Conservation (phyloP, 768 basidiomycete genomes). For the Tubosaeta brunneosetosa region DNA sequence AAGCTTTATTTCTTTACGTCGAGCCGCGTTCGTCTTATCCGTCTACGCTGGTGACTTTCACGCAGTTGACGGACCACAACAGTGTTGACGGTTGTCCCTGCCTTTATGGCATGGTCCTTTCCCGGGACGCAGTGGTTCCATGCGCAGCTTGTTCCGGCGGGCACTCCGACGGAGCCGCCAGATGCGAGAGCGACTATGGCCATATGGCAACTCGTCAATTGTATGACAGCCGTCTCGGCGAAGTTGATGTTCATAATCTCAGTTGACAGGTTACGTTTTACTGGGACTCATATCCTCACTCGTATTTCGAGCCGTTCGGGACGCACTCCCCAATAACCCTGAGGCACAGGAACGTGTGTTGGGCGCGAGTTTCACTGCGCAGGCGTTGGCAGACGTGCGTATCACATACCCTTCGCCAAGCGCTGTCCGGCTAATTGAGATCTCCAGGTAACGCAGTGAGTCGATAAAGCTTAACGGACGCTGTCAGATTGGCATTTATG, state of each 20-base stretch:
- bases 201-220: constrained; percentile 65
- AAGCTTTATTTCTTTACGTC: constrained; percentile 56
- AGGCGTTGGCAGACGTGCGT: constrained; percentile 69
- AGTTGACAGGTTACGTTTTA: constrained; percentile 50
- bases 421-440: background rate
- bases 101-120: constrained; percentile 48
- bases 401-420: background rate
- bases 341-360: constrained; percentile 65
- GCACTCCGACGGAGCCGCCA: constrained; percentile 23
- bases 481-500: constrained; percentile 1
- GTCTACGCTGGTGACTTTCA: background rate
- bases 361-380: constrained; percentile 55
- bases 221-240: constrained; percentile 32
- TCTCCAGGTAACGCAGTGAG: constrained; percentile 58
- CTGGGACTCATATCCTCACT: constrained; percentile 61
- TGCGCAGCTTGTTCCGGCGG: constrained; percentile 54
- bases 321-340: constrained; percentile 52
- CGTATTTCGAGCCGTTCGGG: constrained; percentile 62
- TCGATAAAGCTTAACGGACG: constrained; percentile 1
- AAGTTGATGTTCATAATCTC: background rate
- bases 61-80: constrained; percentile 8
- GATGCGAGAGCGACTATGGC: constrained; percentile 55
- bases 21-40: constrained; percentile 48
- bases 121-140: constrained; percentile 68
- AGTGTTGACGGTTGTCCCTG: constrained; percentile 52